A percentile compares a stretch with the other conserved stretches of the same genome.
Evolutionary conservation across 2,329 filamentous ascomycete genomes (phyloP).

Genomic region (Aspergillus pseudotamarii): DNA sequence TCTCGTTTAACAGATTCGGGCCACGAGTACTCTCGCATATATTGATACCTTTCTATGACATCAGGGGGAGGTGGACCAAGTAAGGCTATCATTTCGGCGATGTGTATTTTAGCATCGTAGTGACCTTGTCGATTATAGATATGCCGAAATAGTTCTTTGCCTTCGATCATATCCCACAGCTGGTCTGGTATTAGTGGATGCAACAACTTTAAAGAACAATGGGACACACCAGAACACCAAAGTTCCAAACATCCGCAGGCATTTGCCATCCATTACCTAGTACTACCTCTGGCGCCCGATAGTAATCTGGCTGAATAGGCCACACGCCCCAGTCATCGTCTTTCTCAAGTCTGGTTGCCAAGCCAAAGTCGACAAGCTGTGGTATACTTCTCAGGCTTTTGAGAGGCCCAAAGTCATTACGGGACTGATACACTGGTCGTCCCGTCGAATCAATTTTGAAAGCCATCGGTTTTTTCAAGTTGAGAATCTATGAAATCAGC

Average conservation of each 20-base stretch:
- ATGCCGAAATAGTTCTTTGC: slow-evolving; percentile 40
- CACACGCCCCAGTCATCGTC: slow-evolving; percentile 46
- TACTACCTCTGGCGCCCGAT: slow-evolving; percentile 46
- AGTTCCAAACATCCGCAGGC: slow-evolving; percentile 46
- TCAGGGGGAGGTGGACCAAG: slow-evolving; percentile 43
- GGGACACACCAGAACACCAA: slow-evolving; percentile 39
- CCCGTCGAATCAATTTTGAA: slow-evolving; percentile 38
- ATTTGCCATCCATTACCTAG: slow-evolving; percentile 43
- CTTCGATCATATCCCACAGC: slow-evolving; percentile 44
- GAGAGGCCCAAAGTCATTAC: slow-evolving; percentile 35
- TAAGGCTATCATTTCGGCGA: slow-evolving; percentile 49
- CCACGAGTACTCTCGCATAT: slow-evolving; percentile 34
- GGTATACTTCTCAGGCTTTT: slow-evolving; percentile 31
- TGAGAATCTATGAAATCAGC: slow-evolving; percentile 35
- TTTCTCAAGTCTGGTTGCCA: slow-evolving; percentile 37
- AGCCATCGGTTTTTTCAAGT: slow-evolving; percentile 34
- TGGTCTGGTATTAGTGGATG: slow-evolving; percentile 28
- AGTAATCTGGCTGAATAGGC: slow-evolving; percentile 49
- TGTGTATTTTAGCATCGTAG: slow-evolving; percentile 42
- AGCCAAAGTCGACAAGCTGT: slow-evolving; percentile 42
- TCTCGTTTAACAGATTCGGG: slow-evolving; percentile 31
- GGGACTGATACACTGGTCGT: slow-evolving; percentile 38
- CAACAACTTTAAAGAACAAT: slow-evolving; percentile 19
- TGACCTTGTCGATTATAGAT: slow-evolving; percentile 37
- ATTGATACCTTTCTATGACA: slow-evolving; percentile 38